Conservation (phyloP, 2,329 filamentous ascomycete species). For the Graphium sp. region DNA sequence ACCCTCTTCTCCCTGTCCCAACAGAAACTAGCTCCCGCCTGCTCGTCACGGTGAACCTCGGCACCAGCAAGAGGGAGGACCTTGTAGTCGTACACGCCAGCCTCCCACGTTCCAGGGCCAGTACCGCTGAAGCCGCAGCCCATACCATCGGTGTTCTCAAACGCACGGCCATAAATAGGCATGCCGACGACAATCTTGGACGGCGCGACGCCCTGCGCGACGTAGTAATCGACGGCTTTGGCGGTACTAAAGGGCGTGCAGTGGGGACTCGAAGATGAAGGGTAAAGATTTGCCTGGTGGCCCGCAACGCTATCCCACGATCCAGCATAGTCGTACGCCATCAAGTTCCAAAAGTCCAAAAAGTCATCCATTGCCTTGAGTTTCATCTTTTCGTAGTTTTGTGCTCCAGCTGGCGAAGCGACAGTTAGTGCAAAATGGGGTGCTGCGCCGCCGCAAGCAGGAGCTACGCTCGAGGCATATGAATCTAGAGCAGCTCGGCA, state of each 20-base stretch:
- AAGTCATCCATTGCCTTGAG: constrained; percentile 46
- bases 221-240: constrained; percentile 56
- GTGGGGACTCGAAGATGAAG: constrained; percentile 33
- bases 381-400: constrained; percentile 46
- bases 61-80: constrained; percentile 54
- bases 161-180: constrained; percentile 81
- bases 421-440: constrained; percentile 49
- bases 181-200: constrained; percentile 77
- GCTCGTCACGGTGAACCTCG: constrained; percentile 44
- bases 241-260: constrained; percentile 66
- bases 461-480: constrained; percentile 28
- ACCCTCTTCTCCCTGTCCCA: constrained; percentile 46
- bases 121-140: constrained; percentile 55
- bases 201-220: constrained; percentile 41
- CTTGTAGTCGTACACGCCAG: constrained; percentile 81
- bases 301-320: constrained; percentile 58
- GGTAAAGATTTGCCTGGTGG: constrained; percentile 68
- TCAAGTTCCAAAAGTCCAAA: constrained; percentile 64
- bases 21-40: constrained; percentile 57
- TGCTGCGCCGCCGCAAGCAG: too few species aligned
- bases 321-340: constrained; percentile 82
- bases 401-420: constrained; percentile 43
- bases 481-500: constrained; percentile 40
- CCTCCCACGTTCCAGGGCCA: constrained; percentile 70
- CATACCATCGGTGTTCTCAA: constrained; percentile 59